Base-by-base conservation (phyloP, 2,329 filamentous ascomycete genomes). In the Phaeoacremonium minimum region DNA sequence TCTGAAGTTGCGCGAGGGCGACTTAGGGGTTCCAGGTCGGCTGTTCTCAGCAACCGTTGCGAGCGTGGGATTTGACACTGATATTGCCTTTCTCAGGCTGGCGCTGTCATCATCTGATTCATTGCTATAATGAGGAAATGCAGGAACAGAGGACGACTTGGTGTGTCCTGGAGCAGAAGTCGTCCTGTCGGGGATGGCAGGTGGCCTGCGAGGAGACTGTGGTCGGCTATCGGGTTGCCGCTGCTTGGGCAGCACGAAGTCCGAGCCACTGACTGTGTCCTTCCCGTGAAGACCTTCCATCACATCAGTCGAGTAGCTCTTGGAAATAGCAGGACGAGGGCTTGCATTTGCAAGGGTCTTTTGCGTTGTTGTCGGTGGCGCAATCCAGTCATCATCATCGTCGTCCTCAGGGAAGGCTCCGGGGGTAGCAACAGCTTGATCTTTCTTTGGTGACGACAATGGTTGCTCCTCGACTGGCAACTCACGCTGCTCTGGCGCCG, bases 111-210 rank as follows among this genome's bases (percentile, higher is more conserved):
- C 42, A 37, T 43, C 12, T 28, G 39, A 5, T 39, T 47, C 42
- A 42, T 45, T 36, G 30, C 49, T 20, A 7, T 50, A 37, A 13
- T 52, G 42, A 11, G 64, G 63, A 18, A 83, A 58, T 4, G 69
- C 64, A 4, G 82, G 75, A 6, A 82, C 76, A 12, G 84, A 85
- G 6, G 64, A 67, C 5, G 82, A 80, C 53, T 86, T 87, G 18
- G 66, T 64, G 49, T 85, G 78, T 3, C 66, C 63, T 17, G 69
- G 42, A 2, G 51, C 52, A 35, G 53, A 60, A 18, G 49, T 57
- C 31, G 49, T 49, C 35, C 51, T 49, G 22, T 57, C 56, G 5
- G 50, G 46, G 14, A 52, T 41, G n/a, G 38, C 41, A 22, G 57
- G 51, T 11, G 56, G 43, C 28, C 54, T 57, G 33, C 53, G 46